phyloP scores from a whole-genome alignment of 129 eudicot species.

The Pulicaria dysenterica region DNA sequence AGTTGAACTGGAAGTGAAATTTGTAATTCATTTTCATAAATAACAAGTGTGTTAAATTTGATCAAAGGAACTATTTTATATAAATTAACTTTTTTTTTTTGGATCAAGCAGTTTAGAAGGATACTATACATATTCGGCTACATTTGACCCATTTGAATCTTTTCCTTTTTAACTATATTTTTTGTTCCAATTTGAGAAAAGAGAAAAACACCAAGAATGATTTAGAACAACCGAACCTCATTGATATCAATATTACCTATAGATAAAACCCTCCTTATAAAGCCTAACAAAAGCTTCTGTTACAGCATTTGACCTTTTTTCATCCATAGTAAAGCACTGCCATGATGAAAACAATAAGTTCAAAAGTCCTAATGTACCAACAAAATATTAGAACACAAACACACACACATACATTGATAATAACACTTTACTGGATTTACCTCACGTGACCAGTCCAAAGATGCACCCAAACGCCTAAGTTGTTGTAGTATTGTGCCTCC shows the following conservation, averaged over 20 bases:
- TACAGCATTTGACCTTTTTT: conserved; percentile 70
- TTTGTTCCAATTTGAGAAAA: too few species aligned
- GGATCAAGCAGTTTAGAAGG: background rate
- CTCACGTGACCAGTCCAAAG: conserved; percentile 99
- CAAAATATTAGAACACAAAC: background rate
- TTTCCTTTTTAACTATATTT: background rate
- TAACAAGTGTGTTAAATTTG: background rate
- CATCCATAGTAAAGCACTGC: conserved; percentile 81
- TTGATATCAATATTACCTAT: conserved; percentile 54
- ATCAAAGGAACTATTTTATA: background rate
- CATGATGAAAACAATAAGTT: background rate
- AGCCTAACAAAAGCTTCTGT: conserved; percentile 92
- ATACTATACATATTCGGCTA: background rate
- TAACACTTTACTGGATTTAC: conserved; percentile 30
- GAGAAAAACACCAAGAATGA: background rate
- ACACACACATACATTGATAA: background rate
- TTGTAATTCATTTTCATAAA: background rate
- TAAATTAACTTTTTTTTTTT: background rate
- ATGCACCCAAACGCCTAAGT: conserved; percentile 88
- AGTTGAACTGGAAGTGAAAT: background rate
- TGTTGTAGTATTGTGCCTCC: conserved; percentile 89
- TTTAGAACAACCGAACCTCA: background rate
- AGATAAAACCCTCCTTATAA: conserved; percentile 73
- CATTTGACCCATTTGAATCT: background rate
- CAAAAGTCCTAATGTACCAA: background rate